These are phyloP conservation scores for Kregervanrija delftensis DNA, from an alignment of 805 yeast genomes.

Conservation along the genomic window DNA sequence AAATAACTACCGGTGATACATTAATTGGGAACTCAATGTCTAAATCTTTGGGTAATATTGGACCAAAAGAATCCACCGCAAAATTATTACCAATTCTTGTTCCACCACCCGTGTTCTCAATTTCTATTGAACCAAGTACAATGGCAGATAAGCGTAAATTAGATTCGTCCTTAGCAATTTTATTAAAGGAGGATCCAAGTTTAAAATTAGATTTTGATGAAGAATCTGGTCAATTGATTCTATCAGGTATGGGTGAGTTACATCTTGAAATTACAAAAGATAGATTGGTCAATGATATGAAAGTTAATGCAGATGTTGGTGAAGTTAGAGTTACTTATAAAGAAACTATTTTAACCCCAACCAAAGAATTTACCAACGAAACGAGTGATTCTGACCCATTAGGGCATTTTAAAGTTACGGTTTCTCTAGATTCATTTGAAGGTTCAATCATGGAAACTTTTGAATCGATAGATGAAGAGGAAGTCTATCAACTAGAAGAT, in stretches of 20 bases:
- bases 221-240: slow-evolving; percentile 80
- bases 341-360: slow-evolving; percentile 44
- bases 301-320: slow-evolving; percentile 75
- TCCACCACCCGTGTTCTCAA: slow-evolving; percentile 92
- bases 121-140: slow-evolving; percentile 75
- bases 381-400: slow-evolving; percentile 13
- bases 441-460: slow-evolving; percentile 25
- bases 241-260: slow-evolving; percentile 96
- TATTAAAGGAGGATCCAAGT: slow-evolving; percentile 89
- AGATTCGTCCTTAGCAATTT: slow-evolving; percentile 57
- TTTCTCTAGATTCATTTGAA: slow-evolving; percentile 27
- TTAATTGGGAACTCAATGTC: slow-evolving; percentile 54
- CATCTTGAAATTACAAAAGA: slow-evolving; percentile 86
- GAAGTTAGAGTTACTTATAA: slow-evolving; percentile 85
- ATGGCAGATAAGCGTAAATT: slow-evolving; percentile 73
- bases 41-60: slow-evolving; percentile 29
- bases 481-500: slow-evolving; percentile 36
- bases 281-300: slow-evolving; percentile 71
- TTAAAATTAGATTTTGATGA: slow-evolving; percentile 65
- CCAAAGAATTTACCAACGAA: slow-evolving; percentile 18
- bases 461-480: slow-evolving; percentile 30
- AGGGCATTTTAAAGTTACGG: slow-evolving; percentile 15
- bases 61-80: slow-evolving; percentile 35
- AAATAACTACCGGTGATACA: slow-evolving; percentile 87
- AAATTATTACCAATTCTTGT: slow-evolving; percentile 67